A percentile compares a stretch with the other conserved stretches of the same genome.
phyloP scores from a whole-genome alignment of 2,329 filamentous ascomycete species.

The Sporothrix curviconia region DNA sequence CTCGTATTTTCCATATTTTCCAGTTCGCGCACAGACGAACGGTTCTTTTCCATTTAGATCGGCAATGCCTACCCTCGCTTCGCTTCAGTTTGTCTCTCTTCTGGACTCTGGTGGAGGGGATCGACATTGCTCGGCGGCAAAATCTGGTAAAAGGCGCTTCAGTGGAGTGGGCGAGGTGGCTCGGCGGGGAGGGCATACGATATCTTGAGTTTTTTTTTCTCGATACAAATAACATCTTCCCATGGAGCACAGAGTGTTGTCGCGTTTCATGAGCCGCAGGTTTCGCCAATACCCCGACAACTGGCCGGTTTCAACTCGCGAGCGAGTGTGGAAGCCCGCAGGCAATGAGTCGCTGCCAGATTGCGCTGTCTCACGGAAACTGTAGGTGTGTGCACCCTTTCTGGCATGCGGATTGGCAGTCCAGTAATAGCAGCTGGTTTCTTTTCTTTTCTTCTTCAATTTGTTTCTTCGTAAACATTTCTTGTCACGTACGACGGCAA shows the following conservation, averaged over 20 bases:
- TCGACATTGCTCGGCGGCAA: too few relatives aligned
- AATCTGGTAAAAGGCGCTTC: too few relatives aligned
- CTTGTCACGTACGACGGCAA: conserved; percentile 1
- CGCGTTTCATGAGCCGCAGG: background rate
- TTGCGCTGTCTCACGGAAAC: background rate
- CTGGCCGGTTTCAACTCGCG: background rate
- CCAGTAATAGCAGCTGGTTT: too few relatives aligned
- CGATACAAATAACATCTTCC: too few relatives aligned
- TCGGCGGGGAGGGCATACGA: too few relatives aligned
- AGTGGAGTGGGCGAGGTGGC: too few relatives aligned
- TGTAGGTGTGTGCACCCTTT: background rate
- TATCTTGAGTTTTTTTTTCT: too few relatives aligned
- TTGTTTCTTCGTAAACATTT: background rate
- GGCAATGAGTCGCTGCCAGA: background rate
- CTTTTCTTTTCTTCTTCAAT: background rate
- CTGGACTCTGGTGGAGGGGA: too few relatives aligned
- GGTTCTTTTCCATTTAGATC: background rate
- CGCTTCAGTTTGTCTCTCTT: too few relatives aligned
- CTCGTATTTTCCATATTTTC: background rate
- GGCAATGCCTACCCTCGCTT: background rate
- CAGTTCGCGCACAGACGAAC: background rate
- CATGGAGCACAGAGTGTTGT: too few relatives aligned
- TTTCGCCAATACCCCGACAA: too few relatives aligned
- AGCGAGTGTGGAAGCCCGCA: background rate
- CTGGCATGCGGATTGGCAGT: background rate